Percentiles rank a stretch among this genome's conserved stretches.
Evolutionary conservation across 2,329 filamentous ascomycete genomes (phyloP).

Genomic region (Aureobasidium sp.): DNA sequence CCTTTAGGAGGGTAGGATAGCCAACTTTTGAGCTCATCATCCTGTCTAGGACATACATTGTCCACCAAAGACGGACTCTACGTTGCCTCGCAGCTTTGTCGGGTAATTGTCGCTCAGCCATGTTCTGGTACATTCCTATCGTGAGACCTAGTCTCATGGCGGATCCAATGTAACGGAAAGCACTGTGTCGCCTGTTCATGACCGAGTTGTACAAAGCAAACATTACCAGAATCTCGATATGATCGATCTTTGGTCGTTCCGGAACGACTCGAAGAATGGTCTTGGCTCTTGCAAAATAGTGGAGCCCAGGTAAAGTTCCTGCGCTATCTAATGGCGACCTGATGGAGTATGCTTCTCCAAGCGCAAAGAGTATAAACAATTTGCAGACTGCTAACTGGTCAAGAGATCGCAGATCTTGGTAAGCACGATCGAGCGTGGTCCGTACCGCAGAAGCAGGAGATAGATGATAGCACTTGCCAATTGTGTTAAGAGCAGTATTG

Average conservation of each 20-base stretch:
- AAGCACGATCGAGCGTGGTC: constrained; percentile 29
- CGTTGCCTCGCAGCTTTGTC: constrained; percentile 28
- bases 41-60: constrained; percentile 26
- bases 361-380: constrained; percentile 37
- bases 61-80: constrained; percentile 28
- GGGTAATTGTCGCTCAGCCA: constrained; percentile 31
- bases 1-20: constrained; percentile 24
- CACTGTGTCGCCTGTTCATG: constrained; percentile 38
- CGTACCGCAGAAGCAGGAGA: constrained; percentile 32
- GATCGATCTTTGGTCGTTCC: constrained; percentile 36
- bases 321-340: constrained; percentile 27
- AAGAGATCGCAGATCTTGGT: constrained; percentile 27
- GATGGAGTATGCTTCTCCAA: constrained; percentile 39
- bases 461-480: constrained; percentile 36
- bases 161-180: constrained; percentile 36
- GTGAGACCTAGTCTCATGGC: constrained; percentile 37
- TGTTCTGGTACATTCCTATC: constrained; percentile 37
- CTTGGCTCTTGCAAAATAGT: constrained; percentile 36
- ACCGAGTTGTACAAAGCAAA: constrained; percentile 38
- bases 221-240: constrained; percentile 37
- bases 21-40: constrained; percentile 29
- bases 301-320: constrained; percentile 34
- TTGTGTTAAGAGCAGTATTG: constrained; percentile 34
- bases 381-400: constrained; percentile 32
- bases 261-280: constrained; percentile 31